These are phyloP conservation scores for Kurtzmaniella fragi DNA, from an alignment of 805 yeast genomes.

Conservation along the genomic window DNA sequence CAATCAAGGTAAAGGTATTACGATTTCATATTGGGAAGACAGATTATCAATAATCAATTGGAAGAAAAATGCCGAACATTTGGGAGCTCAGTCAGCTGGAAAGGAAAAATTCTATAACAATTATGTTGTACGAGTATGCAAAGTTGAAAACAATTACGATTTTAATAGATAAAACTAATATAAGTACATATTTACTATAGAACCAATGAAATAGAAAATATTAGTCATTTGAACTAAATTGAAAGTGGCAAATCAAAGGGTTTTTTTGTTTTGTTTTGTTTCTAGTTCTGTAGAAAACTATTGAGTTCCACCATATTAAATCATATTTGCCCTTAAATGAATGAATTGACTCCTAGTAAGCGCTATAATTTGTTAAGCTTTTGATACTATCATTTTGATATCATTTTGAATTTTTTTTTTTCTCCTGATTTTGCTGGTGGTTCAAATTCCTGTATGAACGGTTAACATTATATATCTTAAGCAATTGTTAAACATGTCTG, in stretches of 20 bases:
- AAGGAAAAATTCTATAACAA: constrained; percentile 7
- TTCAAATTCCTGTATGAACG: no score
- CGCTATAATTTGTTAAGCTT: no score
- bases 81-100: constrained; percentile 10
- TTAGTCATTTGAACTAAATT: not conserved
- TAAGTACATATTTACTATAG: no score
- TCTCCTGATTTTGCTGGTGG: no score
- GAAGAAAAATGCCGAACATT: constrained; percentile 12
- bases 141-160: constrained; percentile 10
- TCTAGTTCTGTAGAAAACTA: no score
- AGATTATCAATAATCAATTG: constrained; percentile 8
- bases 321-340: no score
- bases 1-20: constrained; percentile 9
- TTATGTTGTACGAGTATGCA: constrained; percentile 9
- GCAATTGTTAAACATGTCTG: not conserved
- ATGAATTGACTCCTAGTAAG: no score
- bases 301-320: no score
- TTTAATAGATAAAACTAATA: not conserved
- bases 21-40: constrained; percentile 13
- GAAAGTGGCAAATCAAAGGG: no score
- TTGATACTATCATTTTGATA: no score
- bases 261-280: no score
- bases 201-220: not conserved
- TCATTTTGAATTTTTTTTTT: no score
- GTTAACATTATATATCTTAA: not conserved